Conservation (phyloP, 306 rosid species). For the Crotalaria pallida region DNA sequence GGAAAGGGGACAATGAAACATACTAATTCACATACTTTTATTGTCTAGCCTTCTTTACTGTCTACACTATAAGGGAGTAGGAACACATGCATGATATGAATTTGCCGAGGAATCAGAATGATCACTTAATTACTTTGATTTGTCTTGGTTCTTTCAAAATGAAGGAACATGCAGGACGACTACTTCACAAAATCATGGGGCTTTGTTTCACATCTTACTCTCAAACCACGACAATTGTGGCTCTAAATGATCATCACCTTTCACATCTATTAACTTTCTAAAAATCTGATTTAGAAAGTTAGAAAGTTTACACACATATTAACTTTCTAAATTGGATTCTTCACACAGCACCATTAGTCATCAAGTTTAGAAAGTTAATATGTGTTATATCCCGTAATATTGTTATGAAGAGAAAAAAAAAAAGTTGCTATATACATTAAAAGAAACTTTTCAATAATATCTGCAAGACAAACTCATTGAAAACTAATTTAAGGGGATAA, state of each 20-base stretch:
- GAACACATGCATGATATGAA: conserved; percentile 16
- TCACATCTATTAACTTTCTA: no score
- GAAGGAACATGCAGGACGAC: conserved; percentile 6
- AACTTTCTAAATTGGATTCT: neutral
- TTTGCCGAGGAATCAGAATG: conserved; percentile 3
- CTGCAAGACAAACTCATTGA: neutral
- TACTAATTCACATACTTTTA: conserved; percentile 14
- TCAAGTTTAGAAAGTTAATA: neutral
- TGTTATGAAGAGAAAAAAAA: no score
- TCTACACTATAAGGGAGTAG: conserved; percentile 8
- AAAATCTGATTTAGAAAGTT: no score
- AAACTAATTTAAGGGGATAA: neutral
- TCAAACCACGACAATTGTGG: neutral
- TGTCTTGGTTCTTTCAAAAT: neutral
- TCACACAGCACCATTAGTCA: neutral
- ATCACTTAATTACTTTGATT: neutral
- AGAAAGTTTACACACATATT: no score
- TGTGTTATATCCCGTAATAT: no score
- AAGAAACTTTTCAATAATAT: no score
- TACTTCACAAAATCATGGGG: neutral
- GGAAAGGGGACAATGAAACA: neutral
- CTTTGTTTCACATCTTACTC: neutral
- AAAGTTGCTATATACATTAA: no score
- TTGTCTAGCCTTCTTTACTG: neutral
- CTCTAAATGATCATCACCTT: neutral